Percentiles rank a stretch among this genome's conserved stretches.
Evolutionary conservation across 2,329 filamentous ascomycete genomes (phyloP).

Genomic region (Arachnopeziza araneosa): DNA sequence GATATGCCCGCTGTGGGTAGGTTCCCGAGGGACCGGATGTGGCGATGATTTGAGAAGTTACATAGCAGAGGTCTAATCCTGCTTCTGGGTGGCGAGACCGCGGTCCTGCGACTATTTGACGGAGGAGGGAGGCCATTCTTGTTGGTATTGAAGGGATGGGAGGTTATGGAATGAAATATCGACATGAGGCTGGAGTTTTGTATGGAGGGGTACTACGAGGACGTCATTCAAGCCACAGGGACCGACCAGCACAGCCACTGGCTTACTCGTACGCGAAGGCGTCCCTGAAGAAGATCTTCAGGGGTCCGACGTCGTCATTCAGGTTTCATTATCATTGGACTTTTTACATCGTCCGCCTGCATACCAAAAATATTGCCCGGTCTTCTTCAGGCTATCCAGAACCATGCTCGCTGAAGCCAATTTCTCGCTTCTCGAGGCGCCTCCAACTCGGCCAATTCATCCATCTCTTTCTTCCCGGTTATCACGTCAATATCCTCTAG

Average conservation of each 20-base stretch:
- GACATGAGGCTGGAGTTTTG: background rate
- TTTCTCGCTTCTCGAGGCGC: conserved; percentile 45
- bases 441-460: conserved; percentile 41
- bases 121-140: conserved; percentile 69
- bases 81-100: conserved; percentile 80
- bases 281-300: no score
- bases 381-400: conserved; percentile 35
- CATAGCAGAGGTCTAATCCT: conserved; percentile 90
- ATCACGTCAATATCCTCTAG: conserved; percentile 48
- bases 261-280: no score
- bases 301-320: no score
- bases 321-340: no score
- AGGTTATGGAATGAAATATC: background rate
- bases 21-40: conserved; percentile 82
- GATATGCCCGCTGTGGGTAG: conserved; percentile 87
- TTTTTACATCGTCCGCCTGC: background rate
- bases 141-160: background rate
- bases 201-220: background rate
- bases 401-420: conserved; percentile 47
- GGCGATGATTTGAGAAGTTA: conserved; percentile 69
- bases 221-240: background rate
- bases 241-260: background rate
- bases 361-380: background rate
- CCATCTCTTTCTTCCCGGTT: conserved; percentile 58
- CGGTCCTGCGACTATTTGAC: conserved; percentile 87